phyloP scores from a whole-genome alignment of 768 basidiomycete species.

The Trametes cinnabarina region DNA sequence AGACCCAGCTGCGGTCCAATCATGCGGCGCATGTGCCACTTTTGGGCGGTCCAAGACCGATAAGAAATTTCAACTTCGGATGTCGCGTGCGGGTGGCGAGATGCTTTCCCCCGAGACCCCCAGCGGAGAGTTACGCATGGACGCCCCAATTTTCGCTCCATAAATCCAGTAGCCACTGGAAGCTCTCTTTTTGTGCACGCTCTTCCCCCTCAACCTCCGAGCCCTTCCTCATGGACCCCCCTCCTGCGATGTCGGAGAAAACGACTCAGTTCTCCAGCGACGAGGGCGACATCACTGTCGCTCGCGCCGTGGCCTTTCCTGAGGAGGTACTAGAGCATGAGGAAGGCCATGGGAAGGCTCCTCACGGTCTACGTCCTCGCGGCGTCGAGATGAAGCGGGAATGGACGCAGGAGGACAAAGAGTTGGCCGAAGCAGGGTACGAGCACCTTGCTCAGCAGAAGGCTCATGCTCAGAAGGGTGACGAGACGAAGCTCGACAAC shows the following conservation, averaged over 20 bases:
- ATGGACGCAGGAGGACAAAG: slow-evolving; percentile 64
- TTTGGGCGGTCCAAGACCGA: slow-evolving; percentile 7
- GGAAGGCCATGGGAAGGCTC: slow-evolving; percentile 28
- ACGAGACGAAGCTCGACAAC: slow-evolving; percentile 32
- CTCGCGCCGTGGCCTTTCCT: slow-evolving; percentile 53
- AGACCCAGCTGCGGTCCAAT: slow-evolving; percentile 17
- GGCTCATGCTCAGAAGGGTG: slow-evolving; percentile 29
- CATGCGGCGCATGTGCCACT: slow-evolving; percentile 23
- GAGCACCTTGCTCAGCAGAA: slow-evolving; percentile 55
- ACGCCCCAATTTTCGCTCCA: not conserved
- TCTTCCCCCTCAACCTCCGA: not conserved
- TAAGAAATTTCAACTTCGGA: slow-evolving; percentile 14
- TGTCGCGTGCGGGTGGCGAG: not conserved
- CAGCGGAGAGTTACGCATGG: not conserved
- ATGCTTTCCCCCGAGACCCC: not conserved
- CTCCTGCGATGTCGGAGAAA: slow-evolving; percentile 17
- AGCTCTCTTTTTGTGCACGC: not conserved
- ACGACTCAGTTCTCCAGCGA: slow-evolving; percentile 17
- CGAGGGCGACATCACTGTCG: slow-evolving; percentile 35
- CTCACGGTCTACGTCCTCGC: slow-evolving; percentile 40
- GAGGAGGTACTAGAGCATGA: slow-evolving; percentile 31
- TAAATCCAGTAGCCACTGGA: not conserved
- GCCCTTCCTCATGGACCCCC: slow-evolving; percentile 19
- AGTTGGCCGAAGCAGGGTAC: slow-evolving; percentile 67
- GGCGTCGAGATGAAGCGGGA: slow-evolving; percentile 61